Evolutionary conservation across 106 monocot genomes (phyloP).

Genomic region (Allium cepa): DNA sequence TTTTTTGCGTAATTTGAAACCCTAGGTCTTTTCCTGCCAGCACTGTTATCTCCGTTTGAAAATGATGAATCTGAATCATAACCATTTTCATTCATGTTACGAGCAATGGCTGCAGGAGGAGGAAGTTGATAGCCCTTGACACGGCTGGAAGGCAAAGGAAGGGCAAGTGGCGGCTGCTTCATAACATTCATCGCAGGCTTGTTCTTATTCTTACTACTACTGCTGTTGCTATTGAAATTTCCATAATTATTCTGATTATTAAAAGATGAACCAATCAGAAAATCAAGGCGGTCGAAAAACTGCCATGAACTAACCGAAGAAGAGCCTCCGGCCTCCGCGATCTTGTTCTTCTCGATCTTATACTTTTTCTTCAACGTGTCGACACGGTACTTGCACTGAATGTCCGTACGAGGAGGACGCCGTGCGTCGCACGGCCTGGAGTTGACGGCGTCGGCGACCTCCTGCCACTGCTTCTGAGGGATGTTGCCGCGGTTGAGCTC

Average conservation of each 20-base stretch:
- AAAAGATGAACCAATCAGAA: slow-evolving; percentile 35
- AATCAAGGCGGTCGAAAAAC: slow-evolving; percentile 60
- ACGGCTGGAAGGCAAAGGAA: slow-evolving; percentile 16
- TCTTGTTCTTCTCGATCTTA: slow-evolving; percentile 59
- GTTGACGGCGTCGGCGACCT: slow-evolving; percentile 91
- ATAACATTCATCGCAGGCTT: background rate
- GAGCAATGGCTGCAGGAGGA: slow-evolving; percentile 26
- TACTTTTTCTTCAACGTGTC: slow-evolving; percentile 95
- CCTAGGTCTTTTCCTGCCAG: slow-evolving; percentile 15
- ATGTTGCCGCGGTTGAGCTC: slow-evolving; percentile 84
- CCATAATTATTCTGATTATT: too few species aligned
- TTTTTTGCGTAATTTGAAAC: slow-evolving; percentile 12
- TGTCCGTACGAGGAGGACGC: slow-evolving; percentile 63
- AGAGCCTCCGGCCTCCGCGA: slow-evolving; percentile 18
- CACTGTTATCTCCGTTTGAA: slow-evolving; percentile 11
- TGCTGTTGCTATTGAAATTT: too few species aligned
- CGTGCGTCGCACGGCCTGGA: slow-evolving; percentile 41
- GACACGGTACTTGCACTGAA: slow-evolving; percentile 93
- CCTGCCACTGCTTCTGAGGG: slow-evolving; percentile 91
- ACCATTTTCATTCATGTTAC: slow-evolving; percentile 21
- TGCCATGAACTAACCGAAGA: slow-evolving; percentile 36
- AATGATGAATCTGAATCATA: slow-evolving; percentile 14
- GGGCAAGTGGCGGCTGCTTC: slow-evolving; percentile 17
- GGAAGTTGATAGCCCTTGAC: slow-evolving; percentile 3
- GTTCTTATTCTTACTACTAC: background rate